These are phyloP conservation scores for Ogataea siamensis DNA, from an alignment of 805 yeast species.

Conservation along the genomic window DNA sequence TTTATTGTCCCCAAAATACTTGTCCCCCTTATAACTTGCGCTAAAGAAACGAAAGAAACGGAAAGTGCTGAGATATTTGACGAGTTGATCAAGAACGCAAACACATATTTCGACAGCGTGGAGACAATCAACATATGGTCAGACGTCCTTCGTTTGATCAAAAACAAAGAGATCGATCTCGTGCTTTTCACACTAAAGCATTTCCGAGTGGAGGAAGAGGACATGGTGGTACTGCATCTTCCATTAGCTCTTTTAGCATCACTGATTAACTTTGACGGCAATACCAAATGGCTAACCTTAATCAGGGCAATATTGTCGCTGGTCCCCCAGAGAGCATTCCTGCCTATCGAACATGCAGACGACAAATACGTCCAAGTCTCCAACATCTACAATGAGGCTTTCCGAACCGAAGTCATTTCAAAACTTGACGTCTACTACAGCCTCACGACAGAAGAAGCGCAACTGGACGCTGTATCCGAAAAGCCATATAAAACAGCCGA, in stretches of 20 bases:
- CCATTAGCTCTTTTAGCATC: constrained; percentile 63
- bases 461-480: constrained; percentile 8
- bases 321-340: constrained; percentile 62
- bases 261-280: constrained; percentile 32
- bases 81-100: constrained; percentile 57
- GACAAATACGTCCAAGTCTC: constrained; percentile 12
- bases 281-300: constrained; percentile 39
- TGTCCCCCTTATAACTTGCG: constrained; percentile 57
- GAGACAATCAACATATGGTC: constrained; percentile 82
- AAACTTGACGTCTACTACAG: constrained; percentile 22
- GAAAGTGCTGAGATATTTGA: constrained; percentile 30
- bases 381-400: constrained; percentile 12
- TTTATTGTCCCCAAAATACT: constrained; percentile 67
- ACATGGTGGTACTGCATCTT: constrained; percentile 70
- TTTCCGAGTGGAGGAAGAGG: constrained; percentile 84
- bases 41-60: constrained; percentile 34
- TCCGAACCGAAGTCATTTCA: constrained; percentile 8
- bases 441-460: constrained; percentile 6
- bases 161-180: constrained; percentile 42
- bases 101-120: constrained; percentile 77
- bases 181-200: constrained; percentile 57
- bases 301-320: constrained; percentile 44
- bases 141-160: constrained; percentile 47
- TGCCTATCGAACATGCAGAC: constrained; percentile 49
- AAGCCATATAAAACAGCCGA: constrained; percentile 37